Evolutionary conservation across 2,329 filamentous ascomycete species (phyloP), one percentile per base, ranked within the genome.

Genomic region (Sporothrix luriei): DNA sequence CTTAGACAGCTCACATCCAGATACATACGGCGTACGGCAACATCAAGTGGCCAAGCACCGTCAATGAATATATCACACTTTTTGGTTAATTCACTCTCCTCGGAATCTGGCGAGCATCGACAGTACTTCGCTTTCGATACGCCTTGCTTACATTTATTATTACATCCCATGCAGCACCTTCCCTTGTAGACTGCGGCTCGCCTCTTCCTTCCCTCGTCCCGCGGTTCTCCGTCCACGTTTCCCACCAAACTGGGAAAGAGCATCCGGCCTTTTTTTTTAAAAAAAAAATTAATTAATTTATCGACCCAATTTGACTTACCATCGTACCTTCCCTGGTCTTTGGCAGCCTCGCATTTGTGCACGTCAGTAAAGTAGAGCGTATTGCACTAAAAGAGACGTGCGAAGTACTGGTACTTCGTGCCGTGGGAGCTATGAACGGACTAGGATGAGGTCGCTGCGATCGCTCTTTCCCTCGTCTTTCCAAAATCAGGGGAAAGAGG

Each of bases 401-500:
- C 33, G 21, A 62, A 46, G 57, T 62, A 62, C 21, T 26, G n/a
- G 57, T 62, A 62, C 57, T 46, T 62, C 3, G 57, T 62, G 14
- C 13, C 11, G 5, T 46, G 43, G 57, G 57, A 19, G 38, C 46
- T 46, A 46, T 38, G 11, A 24, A 46, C 51, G 38, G 38, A 46
- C 33, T 46, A 33, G 65, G 65, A 67, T 33, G 33, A 33, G 33
- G 9, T 67, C 51, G 51, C 24, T 46, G 16, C 48, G 49, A 43
- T 68, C 21, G 66, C 13, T 46, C 38, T 33, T 46, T 21, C 51
- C 51, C 65, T 26, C 33, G 19, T 11, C 40, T n/a, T 13, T 40
- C 29, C 51, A 66, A 69, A 66, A 38, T 43, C 61, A 69, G 61
- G 68, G 68, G 61, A 59, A 55, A 52, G n/a, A 49, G 57, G 38